Evolutionary conservation across 441 rosid genomes (phyloP).

Genomic region (Metrosideros polymorpha): DNA sequence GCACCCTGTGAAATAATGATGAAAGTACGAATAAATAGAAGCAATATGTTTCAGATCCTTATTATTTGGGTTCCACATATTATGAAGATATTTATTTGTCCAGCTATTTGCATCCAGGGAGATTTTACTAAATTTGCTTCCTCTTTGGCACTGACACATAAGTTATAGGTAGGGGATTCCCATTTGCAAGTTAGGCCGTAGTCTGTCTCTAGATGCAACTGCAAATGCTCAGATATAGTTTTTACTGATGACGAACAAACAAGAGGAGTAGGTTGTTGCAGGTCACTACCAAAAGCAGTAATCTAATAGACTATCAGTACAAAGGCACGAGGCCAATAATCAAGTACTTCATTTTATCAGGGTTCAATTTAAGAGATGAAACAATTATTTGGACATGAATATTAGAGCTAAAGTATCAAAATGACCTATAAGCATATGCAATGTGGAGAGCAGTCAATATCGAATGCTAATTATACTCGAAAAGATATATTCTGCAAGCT

Average conservation of each 20-base stretch:
- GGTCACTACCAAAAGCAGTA: not conserved
- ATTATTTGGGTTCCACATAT: not conserved
- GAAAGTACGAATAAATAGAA: not conserved
- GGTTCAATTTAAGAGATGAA: not conserved
- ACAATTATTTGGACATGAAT: not conserved
- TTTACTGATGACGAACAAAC: not conserved
- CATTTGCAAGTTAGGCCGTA: not conserved
- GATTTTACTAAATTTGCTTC: not conserved
- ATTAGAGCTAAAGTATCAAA: not conserved
- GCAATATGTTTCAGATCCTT: not conserved
- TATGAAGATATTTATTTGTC: not conserved
- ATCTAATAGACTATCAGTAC: not conserved
- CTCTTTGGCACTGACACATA: not conserved
- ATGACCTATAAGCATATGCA: not conserved
- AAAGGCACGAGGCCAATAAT: not conserved
- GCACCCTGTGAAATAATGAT: not conserved
- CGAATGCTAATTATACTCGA: not conserved
- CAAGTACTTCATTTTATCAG: not conserved
- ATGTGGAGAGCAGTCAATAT: not conserved
- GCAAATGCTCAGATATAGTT: not conserved
- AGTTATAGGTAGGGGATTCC: not conserved
- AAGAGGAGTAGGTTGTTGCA: not conserved
- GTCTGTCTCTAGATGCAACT: not conserved
- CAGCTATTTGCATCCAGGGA: not conserved
- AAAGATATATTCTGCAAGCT: rapidly evolving